These are phyloP conservation scores for Sordariomycetes sp. DNA, from an alignment of 2,329 filamentous ascomycete genomes.

Conservation along the genomic window DNA sequence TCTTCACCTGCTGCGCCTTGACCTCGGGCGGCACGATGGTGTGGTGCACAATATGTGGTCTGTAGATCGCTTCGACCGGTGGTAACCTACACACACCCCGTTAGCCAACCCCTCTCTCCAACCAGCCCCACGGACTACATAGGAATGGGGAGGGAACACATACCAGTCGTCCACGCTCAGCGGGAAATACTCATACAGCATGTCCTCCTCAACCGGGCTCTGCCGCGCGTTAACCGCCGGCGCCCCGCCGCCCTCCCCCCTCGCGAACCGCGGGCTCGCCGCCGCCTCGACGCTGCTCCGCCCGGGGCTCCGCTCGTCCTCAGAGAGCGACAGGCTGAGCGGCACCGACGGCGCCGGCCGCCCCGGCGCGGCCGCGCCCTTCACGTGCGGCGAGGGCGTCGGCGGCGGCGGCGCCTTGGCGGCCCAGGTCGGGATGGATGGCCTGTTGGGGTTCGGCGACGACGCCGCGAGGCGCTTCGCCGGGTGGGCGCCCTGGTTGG, in stretches of 20 bases:
- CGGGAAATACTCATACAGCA: constrained; percentile 92
- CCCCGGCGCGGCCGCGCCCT: constrained; percentile 5
- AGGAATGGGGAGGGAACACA: constrained; percentile 10
- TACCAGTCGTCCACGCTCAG: constrained; percentile 81
- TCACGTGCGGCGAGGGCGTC: constrained; percentile 10
- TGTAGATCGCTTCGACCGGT: constrained; percentile 80
- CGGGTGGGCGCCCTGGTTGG: constrained; percentile 31
- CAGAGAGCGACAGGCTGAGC: constrained; percentile 45
- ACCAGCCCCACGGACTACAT: background rate
- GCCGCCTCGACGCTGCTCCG: constrained; percentile 36
- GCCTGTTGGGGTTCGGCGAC: constrained; percentile 30
- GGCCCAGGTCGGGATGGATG: constrained; percentile 42
- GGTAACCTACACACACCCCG: constrained; percentile 53
- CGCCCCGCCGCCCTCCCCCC: constrained; percentile 19
- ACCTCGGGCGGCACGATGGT: constrained; percentile 60
- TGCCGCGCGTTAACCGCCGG: constrained; percentile 22
- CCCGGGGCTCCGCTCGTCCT: constrained; percentile 49
- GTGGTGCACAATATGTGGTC: constrained; percentile 90
- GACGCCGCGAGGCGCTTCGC: constrained; percentile 36
- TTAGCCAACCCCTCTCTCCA: constrained; percentile 8
- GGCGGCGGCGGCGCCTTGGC: constrained; percentile 15
- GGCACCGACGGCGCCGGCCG: constrained; percentile 20
- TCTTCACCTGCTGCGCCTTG: constrained; percentile 56
- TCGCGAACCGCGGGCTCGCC: constrained; percentile 38
- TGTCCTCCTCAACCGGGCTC: constrained; percentile 66